Evolutionary conservation across 2,329 filamentous ascomycete species (phyloP), one percentile per base, ranked within the genome.

Genomic region (Fusarium tanahbumbuense): DNA sequence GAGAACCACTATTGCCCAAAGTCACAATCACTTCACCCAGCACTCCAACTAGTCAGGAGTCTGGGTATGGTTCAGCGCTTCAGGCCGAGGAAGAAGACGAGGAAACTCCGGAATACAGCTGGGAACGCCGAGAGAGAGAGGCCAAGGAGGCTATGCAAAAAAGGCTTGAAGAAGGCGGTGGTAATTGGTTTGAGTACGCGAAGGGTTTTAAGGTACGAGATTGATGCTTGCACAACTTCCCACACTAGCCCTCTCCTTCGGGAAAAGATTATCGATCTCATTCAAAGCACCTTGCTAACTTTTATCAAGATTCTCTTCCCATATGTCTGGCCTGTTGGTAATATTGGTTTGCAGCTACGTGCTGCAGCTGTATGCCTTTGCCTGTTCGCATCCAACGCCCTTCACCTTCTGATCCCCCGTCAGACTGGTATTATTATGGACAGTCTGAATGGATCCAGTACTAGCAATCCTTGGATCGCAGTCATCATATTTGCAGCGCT

Each of bases 371-470:
- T 96, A 46, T 86, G 87, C 1, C 45, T 92, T 2, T 92, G 92
- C 71, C 83, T 96, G 23, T 78, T 94, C n/a, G 82, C 85, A 54
- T 87, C 90, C 58, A 93, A 94, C 69, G 87, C 87, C 8, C 82
- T 97, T 52, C 93, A 94, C 72, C 83, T 97, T 16, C 81, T 97
- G 44, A 88, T 93, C 32, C 93, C 93, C n/a, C 87, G 92, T 22
- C 92, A 96, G 76, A 88, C 95, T 32, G 93, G 93, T 68, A 88
- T 92, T 61, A 89, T 97, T 68, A 90, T 93, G 68, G 89, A 96
- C 74, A 87, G 87, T 64, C 81, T 97, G 23, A 84, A 84, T 30
- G 82, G 84, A 11, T 78, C 75, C 37, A 83, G 85, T 44, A 79
- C 83, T 45, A 82, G 78, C 60, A 84, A 82, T 55, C 83, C 84